A percentile compares a stretch with the other conserved stretches of the same genome.
Evolutionary conservation across 1,284 basidiomycete genomes (phyloP).

Genomic region (Ganoderma sp.): DNA sequence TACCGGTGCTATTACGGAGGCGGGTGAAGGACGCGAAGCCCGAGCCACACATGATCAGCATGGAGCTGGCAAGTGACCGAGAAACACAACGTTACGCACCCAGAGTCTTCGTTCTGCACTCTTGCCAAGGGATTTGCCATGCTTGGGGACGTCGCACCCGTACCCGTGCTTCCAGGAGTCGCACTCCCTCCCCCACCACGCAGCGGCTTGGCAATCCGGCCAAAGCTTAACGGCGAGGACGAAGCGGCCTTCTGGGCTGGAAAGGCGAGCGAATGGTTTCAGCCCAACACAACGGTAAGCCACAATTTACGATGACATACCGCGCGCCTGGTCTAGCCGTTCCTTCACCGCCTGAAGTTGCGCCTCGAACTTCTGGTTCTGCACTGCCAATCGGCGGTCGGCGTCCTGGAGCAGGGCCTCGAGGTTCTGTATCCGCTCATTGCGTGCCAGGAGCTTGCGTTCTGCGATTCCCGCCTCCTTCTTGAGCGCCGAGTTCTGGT

Average conservation of each 20-base stretch:
- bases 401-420: conserved; percentile 93
- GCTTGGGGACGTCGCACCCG: conserved; percentile 53
- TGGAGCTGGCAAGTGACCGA: conserved; percentile 26
- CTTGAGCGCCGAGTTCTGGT: conserved; percentile 97
- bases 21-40: conserved; percentile 17
- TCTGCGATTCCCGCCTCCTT: conserved; percentile 98
- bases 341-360: conserved; percentile 93
- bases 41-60: conserved; percentile 15
- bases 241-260: conserved; percentile 79
- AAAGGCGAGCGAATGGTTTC: conserved; percentile 28
- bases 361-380: conserved; percentile 96
- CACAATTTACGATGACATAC: conserved; percentile 52
- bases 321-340: conserved; percentile 89
- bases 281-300: conserved; percentile 26
- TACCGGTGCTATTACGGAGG: conserved; percentile 38
- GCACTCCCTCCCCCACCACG: conserved; percentile 84
- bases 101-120: conserved; percentile 79
- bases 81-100: conserved; percentile 55
- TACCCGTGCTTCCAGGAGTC: conserved; percentile 42
- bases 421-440: conserved; percentile 96
- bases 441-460: conserved; percentile 93
- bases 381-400: conserved; percentile 86
- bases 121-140: conserved; percentile 67
- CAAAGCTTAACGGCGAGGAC: conserved; percentile 79
- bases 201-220: conserved; percentile 95